Evolutionary conservation across 495 filamentous ascomycete genomes (phyloP).

Genomic region (Penicillium riverlandense): DNA sequence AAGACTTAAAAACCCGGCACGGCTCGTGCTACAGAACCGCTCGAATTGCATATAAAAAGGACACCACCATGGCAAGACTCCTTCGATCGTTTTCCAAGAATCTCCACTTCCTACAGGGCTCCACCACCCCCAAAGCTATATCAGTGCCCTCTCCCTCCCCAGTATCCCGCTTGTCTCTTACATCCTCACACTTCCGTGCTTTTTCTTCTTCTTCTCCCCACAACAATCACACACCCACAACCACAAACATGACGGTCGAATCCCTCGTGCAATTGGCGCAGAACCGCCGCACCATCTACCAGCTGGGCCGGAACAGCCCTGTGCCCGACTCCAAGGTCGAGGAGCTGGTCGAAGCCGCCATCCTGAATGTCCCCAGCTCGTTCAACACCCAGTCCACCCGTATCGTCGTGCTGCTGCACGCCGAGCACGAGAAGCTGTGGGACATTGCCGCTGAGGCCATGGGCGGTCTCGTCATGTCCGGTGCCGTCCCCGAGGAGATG

Average conservation of each 20-base stretch:
- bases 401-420: slow-evolving; percentile 36
- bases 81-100: too few relatives aligned
- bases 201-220: slow-evolving; percentile 61
- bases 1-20: too few relatives aligned
- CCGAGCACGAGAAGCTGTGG: slow-evolving; percentile 47
- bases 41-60: too few relatives aligned
- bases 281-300: slow-evolving; percentile 42
- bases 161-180: slow-evolving; percentile 2
- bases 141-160: too few relatives aligned
- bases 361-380: slow-evolving; percentile 41
- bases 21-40: too few relatives aligned
- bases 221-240: slow-evolving; percentile 22
- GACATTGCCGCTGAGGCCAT: slow-evolving; percentile 36
- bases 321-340: slow-evolving; percentile 43
- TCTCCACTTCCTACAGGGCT: too few relatives aligned
- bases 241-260: slow-evolving; percentile 20
- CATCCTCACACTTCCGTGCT: slow-evolving; percentile 34
- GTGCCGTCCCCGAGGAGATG: slow-evolving; percentile 29
- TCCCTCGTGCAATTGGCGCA: slow-evolving; percentile 33
- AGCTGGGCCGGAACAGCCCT: slow-evolving; percentile 35
- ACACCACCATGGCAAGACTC: too few relatives aligned
- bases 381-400: slow-evolving; percentile 53
- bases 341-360: slow-evolving; percentile 39
- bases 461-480: slow-evolving; percentile 24
- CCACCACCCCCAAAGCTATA: too few relatives aligned